Base-by-base conservation (phyloP, 2,329 filamentous ascomycete genomes). In the Colletotrichum limetticola region DNA sequence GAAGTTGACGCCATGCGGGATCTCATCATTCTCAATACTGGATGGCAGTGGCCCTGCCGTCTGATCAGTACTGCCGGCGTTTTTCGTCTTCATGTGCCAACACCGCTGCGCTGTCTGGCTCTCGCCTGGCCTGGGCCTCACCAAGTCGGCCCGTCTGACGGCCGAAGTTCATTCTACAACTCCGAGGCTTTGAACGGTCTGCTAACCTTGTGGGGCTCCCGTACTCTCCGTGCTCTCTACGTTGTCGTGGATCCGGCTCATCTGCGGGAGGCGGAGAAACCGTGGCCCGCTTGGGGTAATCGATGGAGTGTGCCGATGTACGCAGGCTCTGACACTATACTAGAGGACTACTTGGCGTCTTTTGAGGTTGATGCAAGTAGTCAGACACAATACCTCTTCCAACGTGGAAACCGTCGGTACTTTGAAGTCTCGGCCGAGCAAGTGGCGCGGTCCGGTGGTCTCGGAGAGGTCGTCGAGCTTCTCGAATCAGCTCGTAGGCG, bases 21-120 rank as follows among this genome's bases (percentile, higher is more conserved):
- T 57, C 53, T 66, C 8, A 24, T 66, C 63, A 57, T 66, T 22
- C 24, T 66, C 11, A 55, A 37, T 24, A 66, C 28, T 1, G 64
- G 55, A 14, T 59, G 55, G 64, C 64, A 59, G 28, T 66, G 64
- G 64, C 55, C 64, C n/a, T 66, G 63, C 32, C 52, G 35, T 28
- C 52, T 66, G 49, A 57, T 66, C 53, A 66, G 63, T 11, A 66
- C 24, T 24, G 42, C 32, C 63, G 56, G 53, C 56, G 52, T 65
- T 16, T 65, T 57, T 14, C 62, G 62, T 53, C 62, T 65, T 32
- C 32, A 65, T 11, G 3, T 56, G 46, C 62, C 62, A 6, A 56
- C 62, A 26, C 32, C 52, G n/a, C 52, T 65, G 30, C 52, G 62
- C 5, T 56, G 28, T 24, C 63, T 66, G 24, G 63, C 30, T 35